Evolutionary conservation across 306 rosid genomes (phyloP), one percentile per base, ranked within the genome.

Genomic region (Abrus precatorius): DNA sequence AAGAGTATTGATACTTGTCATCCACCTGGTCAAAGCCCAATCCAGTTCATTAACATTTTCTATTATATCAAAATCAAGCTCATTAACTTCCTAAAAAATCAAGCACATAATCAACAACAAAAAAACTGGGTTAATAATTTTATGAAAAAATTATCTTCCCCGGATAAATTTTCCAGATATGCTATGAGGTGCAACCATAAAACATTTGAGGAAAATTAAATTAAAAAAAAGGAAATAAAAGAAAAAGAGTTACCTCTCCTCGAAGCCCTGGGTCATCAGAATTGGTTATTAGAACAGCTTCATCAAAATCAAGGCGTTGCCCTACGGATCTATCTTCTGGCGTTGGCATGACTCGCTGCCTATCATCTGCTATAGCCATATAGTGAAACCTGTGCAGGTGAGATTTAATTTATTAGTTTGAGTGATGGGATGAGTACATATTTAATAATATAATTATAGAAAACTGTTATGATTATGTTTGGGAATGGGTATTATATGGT

Each of bases 1-100:
- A 1, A 0, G 97, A 90, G 83, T 92, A 92, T 28, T 85, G 91
- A 65, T 92, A 92, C 32, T 92, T 92, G 86, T 92, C 97, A 82
- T 92, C 97, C 32, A 91, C 95, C 94, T 90, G 60, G 30, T 0
- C 53, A 54, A 2, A 52, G 6, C 1, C 7, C 64, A 34, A 9
- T 33, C 40, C 28, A 9, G 40, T 34, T 6, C 8, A 72, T 5
- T 2, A 2, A 28, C 14, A 33, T 7, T 20, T 53, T 32, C 43
- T 14, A 3, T 33, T 0, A 47, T 3, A 34, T 34, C 10, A 62
- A 34, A 62, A 33, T 62, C 68, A 43, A 43, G 7, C 9, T 43
- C 43, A 20, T 20, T 20, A 20, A 20, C 20, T 20, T 20, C 20
- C 20, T 20, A 20, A 20, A 20, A 20, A 20, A 20, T 20, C 20